phyloP scores from a whole-genome alignment of 108 stramenopile genomes.

The Pseudonitzschia delicatissima region DNA sequence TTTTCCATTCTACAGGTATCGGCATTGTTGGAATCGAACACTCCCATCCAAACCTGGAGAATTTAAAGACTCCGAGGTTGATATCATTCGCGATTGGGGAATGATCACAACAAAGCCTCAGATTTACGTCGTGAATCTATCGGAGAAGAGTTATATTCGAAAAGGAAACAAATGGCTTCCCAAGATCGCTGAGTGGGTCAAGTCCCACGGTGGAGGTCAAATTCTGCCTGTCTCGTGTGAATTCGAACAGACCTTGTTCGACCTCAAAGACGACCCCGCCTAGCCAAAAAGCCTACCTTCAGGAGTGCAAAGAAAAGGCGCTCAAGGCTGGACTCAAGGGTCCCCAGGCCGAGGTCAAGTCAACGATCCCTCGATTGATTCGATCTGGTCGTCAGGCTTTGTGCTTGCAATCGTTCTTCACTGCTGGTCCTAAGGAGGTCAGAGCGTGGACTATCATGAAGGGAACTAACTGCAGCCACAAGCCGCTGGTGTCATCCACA shows the following conservation, averaged over 20 bases:
- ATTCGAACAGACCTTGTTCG: conserved; percentile 92
- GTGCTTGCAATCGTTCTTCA: conserved; percentile 97
- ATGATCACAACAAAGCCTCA: conserved; percentile 98
- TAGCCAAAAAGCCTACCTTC: conserved; percentile 55
- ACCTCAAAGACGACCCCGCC: conserved; percentile 66
- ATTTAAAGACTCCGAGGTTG: conserved; percentile 83
- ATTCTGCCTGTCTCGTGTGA: conserved; percentile 97
- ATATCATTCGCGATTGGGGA: conserved; percentile 81
- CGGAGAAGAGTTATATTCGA: conserved; percentile 92
- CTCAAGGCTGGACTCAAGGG: conserved; percentile 80
- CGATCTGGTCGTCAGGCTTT: conserved; percentile 93
- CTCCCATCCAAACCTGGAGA: conserved; percentile 85
- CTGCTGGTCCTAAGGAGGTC: conserved; percentile 98
- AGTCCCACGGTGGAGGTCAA: conserved; percentile 94
- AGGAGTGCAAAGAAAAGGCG: conserved; percentile 79
- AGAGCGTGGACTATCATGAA: conserved; percentile 98
- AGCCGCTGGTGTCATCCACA: conserved; percentile 98
- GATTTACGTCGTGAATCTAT: conserved; percentile 96
- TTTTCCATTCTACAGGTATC: not conserved
- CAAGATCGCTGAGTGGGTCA: conserved; percentile 94
- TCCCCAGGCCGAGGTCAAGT: conserved; percentile 82
- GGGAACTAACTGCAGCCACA: conserved; percentile 89
- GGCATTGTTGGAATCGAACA: conserved; percentile 72
- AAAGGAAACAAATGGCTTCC: conserved; percentile 96
- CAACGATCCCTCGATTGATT: conserved; percentile 94